Evolutionary conservation across 2,329 filamentous ascomycete genomes (phyloP).

Genomic region (Basipetospora chlamydospora): DNA sequence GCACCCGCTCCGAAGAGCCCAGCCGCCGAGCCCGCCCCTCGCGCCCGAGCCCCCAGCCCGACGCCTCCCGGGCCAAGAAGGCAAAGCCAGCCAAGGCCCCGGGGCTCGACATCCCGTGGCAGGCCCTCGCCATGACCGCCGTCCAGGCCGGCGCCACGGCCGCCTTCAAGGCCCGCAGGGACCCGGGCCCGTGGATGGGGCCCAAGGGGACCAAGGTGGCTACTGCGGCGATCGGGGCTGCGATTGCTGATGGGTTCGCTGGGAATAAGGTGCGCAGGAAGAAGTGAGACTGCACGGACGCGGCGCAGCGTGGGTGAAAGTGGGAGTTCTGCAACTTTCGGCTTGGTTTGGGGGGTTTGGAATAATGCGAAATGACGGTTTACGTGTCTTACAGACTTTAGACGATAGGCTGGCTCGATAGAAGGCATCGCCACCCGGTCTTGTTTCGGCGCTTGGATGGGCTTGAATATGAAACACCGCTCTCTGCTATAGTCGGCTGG

Average conservation of each 20-base stretch:
- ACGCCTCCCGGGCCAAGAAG: background rate
- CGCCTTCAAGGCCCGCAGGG: conserved; percentile 28
- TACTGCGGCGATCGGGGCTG: conserved; percentile 32
- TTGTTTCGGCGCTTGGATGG: too few species aligned
- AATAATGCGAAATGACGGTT: too few species aligned
- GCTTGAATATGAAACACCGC: too few species aligned
- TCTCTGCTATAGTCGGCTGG: too few species aligned
- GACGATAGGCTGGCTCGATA: too few species aligned
- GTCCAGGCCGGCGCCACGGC: conserved; percentile 32
- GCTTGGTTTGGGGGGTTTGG: background rate
- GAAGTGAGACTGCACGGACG: too few species aligned
- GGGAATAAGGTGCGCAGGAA: conserved; percentile 12
- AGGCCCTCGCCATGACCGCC: conserved; percentile 28
- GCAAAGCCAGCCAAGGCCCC: background rate
- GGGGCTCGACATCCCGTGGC: conserved; percentile 7
- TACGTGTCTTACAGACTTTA: too few species aligned
- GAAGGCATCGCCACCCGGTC: too few species aligned
- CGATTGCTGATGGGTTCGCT: conserved; percentile 30
- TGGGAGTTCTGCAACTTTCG: background rate
- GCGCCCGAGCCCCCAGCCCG: background rate
- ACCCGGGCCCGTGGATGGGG: conserved; percentile 30
- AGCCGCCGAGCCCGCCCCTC: too few species aligned
- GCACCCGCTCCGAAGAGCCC: too few species aligned
- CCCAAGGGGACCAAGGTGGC: conserved; percentile 33
- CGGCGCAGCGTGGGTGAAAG: too few species aligned